phyloP scores from a whole-genome alignment of 1,284 basidiomycete species.

The Serendipita sp. region DNA sequence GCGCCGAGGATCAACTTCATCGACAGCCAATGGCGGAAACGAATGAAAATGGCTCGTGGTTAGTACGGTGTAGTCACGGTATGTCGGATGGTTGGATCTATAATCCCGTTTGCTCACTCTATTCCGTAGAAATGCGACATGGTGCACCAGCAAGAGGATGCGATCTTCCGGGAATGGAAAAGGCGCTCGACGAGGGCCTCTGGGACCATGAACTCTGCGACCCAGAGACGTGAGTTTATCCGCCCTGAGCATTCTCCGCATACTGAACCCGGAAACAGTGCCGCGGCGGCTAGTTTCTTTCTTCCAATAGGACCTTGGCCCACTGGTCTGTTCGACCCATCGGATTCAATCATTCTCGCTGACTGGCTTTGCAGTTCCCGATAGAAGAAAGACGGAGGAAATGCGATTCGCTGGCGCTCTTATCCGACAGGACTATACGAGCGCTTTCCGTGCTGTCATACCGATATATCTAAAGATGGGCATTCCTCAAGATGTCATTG shows the following conservation, averaged over 20 bases:
- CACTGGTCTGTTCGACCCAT: background rate
- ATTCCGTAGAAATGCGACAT: background rate
- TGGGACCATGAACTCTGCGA: background rate
- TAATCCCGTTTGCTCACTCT: background rate
- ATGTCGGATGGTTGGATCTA: background rate
- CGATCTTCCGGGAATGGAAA: background rate
- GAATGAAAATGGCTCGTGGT: background rate
- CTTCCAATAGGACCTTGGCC: background rate
- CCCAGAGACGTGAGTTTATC: background rate
- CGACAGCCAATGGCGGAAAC: background rate
- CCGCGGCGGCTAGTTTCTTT: background rate
- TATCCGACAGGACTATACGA: background rate
- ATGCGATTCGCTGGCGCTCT: background rate
- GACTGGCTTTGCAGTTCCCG: background rate
- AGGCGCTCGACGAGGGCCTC: constrained; percentile 1
- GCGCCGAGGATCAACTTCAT: background rate
- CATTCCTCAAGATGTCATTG: background rate
- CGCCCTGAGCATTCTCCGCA: background rate
- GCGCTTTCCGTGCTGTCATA: constrained; percentile 1
- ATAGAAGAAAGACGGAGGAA: background rate
- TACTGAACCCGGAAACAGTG: background rate
- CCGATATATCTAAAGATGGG: background rate
- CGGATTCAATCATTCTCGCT: too few relatives aligned
- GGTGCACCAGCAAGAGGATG: background rate
- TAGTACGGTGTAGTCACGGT: background rate